Percentiles rank a stretch among this genome's conserved stretches.
These are phyloP conservation scores for Penicillium waksmanii DNA, from an alignment of 495 filamentous ascomycete species.

Conservation along the genomic window DNA sequence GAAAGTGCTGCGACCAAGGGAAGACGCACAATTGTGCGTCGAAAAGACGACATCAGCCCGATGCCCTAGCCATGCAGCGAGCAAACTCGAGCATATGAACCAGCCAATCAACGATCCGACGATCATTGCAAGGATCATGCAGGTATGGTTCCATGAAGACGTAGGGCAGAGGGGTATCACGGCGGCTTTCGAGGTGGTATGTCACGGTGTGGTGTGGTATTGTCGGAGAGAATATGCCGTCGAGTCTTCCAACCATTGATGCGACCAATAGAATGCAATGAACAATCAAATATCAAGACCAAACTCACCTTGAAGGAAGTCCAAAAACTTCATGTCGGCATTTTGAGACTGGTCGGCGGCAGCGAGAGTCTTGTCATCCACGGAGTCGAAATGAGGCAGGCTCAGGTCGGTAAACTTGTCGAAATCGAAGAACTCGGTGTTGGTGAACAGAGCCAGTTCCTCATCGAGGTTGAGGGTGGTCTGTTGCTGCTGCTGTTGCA, in stretches of 20 bases:
- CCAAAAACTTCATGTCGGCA: constrained; percentile 48
- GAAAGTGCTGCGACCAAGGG: background rate
- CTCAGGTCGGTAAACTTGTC: constrained; percentile 59
- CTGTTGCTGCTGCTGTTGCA: constrained; percentile 54
- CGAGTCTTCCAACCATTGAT: constrained; percentile 9
- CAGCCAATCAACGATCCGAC: constrained; percentile 12
- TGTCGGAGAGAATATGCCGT: constrained; percentile 19
- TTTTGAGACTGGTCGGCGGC: constrained; percentile 28
- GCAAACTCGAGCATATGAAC: constrained; percentile 2
- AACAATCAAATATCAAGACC: constrained; percentile 6
- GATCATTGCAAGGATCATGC: background rate
- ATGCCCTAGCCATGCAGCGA: constrained; percentile 10
- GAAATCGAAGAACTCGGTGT: constrained; percentile 91
- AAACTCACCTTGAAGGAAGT: constrained; percentile 49
- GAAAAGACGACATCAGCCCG: constrained; percentile 25
- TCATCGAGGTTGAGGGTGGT: constrained; percentile 67
- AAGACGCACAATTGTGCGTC: constrained; percentile 8
- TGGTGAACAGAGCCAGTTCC: constrained; percentile 88
- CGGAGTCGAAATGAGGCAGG: constrained; percentile 41
- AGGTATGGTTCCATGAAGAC: constrained; percentile 9
- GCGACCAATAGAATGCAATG: constrained; percentile 16
- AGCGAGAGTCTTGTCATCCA: constrained; percentile 36
- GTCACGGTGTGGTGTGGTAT: constrained; percentile 2
- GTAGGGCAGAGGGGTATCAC: background rate
- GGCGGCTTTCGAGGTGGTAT: constrained; percentile 13